Evolutionary conservation across 1,284 basidiomycete species (phyloP).

Genomic region (Ustilago loliicola): DNA sequence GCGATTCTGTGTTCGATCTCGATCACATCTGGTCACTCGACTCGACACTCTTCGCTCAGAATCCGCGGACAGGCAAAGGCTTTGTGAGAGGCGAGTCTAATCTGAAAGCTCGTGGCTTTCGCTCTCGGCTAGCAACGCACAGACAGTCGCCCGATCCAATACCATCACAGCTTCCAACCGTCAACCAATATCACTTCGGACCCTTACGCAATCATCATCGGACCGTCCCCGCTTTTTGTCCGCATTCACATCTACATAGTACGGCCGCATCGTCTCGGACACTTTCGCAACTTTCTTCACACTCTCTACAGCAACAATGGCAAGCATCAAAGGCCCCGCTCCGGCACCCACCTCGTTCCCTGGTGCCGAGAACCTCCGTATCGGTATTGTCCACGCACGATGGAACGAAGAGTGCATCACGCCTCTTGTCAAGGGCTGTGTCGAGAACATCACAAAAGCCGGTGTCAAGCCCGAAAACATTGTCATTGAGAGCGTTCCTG

Average conservation of each 20-base stretch:
- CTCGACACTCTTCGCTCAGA: slow-evolving; percentile 17
- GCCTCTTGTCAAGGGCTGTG: slow-evolving; percentile 82
- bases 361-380: slow-evolving; percentile 59
- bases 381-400: slow-evolving; percentile 69
- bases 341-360: slow-evolving; percentile 66
- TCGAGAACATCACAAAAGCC: slow-evolving; percentile 81
- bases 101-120: slow-evolving; percentile 11
- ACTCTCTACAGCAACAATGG: slow-evolving; percentile 21
- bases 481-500: slow-evolving; percentile 89
- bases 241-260: background rate
- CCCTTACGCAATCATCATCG: background rate
- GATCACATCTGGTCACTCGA: slow-evolving; percentile 8
- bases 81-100: background rate
- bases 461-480: slow-evolving; percentile 93
- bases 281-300: background rate
- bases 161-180: slow-evolving; percentile 2
- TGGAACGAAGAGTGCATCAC: slow-evolving; percentile 92
- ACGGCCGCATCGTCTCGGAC: background rate
- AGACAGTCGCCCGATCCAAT: slow-evolving; percentile 4
- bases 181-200: background rate
- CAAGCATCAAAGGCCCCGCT: slow-evolving; percentile 66
- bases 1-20: background rate
- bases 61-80: slow-evolving; percentile 16
- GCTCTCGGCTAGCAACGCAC: slow-evolving; percentile 8
- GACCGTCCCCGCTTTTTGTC: background rate